phyloP scores from a whole-genome alignment of 2,329 filamentous ascomycete species.

The Fragosphaeria purpurea region DNA sequence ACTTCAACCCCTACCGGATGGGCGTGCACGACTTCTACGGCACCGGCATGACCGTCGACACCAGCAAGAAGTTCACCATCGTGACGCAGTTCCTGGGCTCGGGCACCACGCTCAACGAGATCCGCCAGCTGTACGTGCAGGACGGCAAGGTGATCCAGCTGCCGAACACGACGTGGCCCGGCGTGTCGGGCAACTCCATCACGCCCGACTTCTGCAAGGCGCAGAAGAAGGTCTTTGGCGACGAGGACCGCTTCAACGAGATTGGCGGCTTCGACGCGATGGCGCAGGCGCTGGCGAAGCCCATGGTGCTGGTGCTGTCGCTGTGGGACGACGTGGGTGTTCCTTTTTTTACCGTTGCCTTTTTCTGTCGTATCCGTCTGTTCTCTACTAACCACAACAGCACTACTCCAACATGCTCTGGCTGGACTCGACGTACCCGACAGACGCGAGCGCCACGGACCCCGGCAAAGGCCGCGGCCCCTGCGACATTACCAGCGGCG shows the following conservation, averaged over 20 bases:
- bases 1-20: slow-evolving; percentile 55
- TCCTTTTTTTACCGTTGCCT: slow-evolving; percentile 14
- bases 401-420: slow-evolving; percentile 52
- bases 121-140: slow-evolving; percentile 53
- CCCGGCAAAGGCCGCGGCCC: slow-evolving; percentile 35
- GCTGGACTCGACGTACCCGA: slow-evolving; percentile 47
- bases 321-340: slow-evolving; percentile 45
- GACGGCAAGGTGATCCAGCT: slow-evolving; percentile 38
- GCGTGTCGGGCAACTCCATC: slow-evolving; percentile 27
- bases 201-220: slow-evolving; percentile 44
- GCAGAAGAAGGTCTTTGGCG: slow-evolving; percentile 43
- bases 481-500: slow-evolving; percentile 35
- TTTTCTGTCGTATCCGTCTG: not conserved
- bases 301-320: slow-evolving; percentile 55
- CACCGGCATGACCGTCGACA: slow-evolving; percentile 43
- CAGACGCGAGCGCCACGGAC: slow-evolving; percentile 21
- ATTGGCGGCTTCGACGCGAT: slow-evolving; percentile 43
- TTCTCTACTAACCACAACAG: slow-evolving; percentile 5
- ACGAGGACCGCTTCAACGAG: slow-evolving; percentile 37
- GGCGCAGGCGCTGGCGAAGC: slow-evolving; percentile 30
- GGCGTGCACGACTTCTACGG: slow-evolving; percentile 48
- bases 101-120: slow-evolving; percentile 37
- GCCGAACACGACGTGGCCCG: slow-evolving; percentile 30
- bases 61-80: slow-evolving; percentile 45
- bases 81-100: slow-evolving; percentile 51